Conservation (phyloP, 2,329 filamentous ascomycete species). For the Shiraia bambusicola region DNA sequence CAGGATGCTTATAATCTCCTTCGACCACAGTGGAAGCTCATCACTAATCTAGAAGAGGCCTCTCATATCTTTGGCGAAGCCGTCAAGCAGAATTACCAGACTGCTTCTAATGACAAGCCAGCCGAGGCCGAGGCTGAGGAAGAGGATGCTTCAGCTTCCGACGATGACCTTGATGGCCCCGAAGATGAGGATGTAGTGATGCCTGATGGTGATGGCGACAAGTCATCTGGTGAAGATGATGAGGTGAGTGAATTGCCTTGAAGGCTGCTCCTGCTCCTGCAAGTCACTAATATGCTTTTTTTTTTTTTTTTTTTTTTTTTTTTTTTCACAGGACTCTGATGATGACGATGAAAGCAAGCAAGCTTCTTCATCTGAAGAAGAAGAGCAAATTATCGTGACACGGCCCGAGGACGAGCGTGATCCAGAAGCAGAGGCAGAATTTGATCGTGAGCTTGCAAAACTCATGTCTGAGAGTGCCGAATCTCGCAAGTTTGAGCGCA, state of each 20-base stretch:
- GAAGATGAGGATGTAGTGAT: slow-evolving; percentile 47
- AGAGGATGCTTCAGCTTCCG: slow-evolving; percentile 68
- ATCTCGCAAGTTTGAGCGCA: slow-evolving; percentile 92
- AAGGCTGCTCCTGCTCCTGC: neutral
- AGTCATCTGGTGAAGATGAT: slow-evolving; percentile 53
- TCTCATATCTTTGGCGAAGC: slow-evolving; percentile 80
- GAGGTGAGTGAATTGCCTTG: slow-evolving; percentile 45
- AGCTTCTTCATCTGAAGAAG: slow-evolving; percentile 69
- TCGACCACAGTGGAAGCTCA: slow-evolving; percentile 89
- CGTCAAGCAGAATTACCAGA: slow-evolving; percentile 87
- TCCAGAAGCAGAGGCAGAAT: slow-evolving; percentile 92
- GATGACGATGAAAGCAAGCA: slow-evolving; percentile 48
- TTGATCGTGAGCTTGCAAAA: slow-evolving; percentile 95
- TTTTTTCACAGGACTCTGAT: slow-evolving; percentile 48
- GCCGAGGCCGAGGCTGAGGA: slow-evolving; percentile 75
- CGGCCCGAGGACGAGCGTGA: slow-evolving; percentile 87
- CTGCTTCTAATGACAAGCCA: slow-evolving; percentile 68
- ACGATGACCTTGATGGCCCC: slow-evolving; percentile 65
- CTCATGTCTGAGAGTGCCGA: slow-evolving; percentile 98
- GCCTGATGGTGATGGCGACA: slow-evolving; percentile 57
- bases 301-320: too few species aligned
- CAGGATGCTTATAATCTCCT: slow-evolving; percentile 86
- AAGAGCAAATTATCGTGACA: slow-evolving; percentile 90
- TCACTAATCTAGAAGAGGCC: slow-evolving; percentile 78
- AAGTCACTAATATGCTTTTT: slow-evolving; percentile 11